Evolutionary conservation across 331 rosid species (phyloP).

Genomic region (Quercus phellos): DNA sequence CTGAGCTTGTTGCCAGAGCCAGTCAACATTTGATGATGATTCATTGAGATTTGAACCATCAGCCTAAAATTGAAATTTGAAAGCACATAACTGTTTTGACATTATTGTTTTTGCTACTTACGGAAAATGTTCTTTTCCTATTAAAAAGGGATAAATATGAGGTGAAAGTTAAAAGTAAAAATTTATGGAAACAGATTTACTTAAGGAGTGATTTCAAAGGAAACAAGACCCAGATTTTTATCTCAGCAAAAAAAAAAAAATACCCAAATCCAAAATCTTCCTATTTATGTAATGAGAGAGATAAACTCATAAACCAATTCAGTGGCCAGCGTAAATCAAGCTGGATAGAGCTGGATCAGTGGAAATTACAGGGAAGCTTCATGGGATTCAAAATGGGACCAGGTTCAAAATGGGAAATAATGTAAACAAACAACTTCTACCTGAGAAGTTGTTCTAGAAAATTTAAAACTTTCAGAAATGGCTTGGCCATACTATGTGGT

Average conservation of each 20-base stretch:
- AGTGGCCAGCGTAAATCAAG: conserved; percentile 11
- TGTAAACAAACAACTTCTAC: neutral
- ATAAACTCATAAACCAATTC: neutral
- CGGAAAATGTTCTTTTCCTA: neutral
- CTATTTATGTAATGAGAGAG: neutral
- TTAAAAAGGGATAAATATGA: neutral
- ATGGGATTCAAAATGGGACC: conserved; percentile 17
- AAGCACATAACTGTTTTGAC: neutral
- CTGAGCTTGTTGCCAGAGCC: neutral
- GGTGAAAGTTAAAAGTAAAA: neutral
- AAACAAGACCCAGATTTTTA: too few species aligned
- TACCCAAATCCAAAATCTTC: too few species aligned
- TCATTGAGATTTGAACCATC: neutral
- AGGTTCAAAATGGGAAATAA: neutral
- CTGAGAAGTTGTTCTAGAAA: neutral
- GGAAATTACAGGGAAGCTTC: neutral
- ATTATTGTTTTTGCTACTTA: neutral
- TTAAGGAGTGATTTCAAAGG: too few species aligned
- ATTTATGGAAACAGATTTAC: neutral
- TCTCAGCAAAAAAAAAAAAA: too few species aligned
- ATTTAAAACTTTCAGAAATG: neutral
- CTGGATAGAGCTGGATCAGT: conserved; percentile 14
- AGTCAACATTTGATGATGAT: neutral
- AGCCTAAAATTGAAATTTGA: neutral
- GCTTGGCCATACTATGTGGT: too few species aligned